Evolutionary conservation across 768 basidiomycete species (phyloP), one percentile per base, ranked within the genome.

Genomic region (Calocybe gangraenosa): DNA sequence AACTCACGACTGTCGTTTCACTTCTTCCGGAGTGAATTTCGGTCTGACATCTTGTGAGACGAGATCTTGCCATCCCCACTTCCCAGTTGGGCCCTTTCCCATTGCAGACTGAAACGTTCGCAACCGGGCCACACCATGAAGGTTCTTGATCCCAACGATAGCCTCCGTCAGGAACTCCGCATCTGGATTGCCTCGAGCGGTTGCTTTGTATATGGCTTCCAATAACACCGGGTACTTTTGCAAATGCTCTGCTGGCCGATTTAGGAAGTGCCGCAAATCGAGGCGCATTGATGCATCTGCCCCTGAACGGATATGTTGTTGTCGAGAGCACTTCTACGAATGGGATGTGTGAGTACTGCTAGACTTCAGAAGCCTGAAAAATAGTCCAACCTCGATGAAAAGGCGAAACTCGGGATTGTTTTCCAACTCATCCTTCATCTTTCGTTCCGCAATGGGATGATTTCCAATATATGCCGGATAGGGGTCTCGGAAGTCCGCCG

Each of bases 81-180:
- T 92, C 0, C 75, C 78, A 1, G 85, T 83, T 2, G 74, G 68
- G 8, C 92, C 92, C 50, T 82, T 79, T 1, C 89, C 81, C 85
- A 92, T 92, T 0, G 87, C 87, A 21, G 79, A 76, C 60, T 97
- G 93, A 78, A 94, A 97, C 2, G 90, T 91, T 58, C 84, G 76
- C 15, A 96, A 66, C 63, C 91, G 87, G 3, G 88, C 86, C 1
- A 87, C 79, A 22, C 78, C 78, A 49, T 92, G 87, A 38, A 97
- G 63, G 55, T 82, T 83, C 56, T 82, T 84, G 59, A 97, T 91
- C 2, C 88, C 83, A 37, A 78, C 74, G 44, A 89, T 84, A 0
- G 93, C 90, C 59, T 89, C 86, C 15, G 68, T 64, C 22, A 96
- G 64, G 61, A 84, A 95, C 23, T 92, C 91, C 0, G 70, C 78